These are phyloP conservation scores for Arabidopsis arenosa DNA, from an alignment of 345 rosid species.

Conservation along the genomic window DNA sequence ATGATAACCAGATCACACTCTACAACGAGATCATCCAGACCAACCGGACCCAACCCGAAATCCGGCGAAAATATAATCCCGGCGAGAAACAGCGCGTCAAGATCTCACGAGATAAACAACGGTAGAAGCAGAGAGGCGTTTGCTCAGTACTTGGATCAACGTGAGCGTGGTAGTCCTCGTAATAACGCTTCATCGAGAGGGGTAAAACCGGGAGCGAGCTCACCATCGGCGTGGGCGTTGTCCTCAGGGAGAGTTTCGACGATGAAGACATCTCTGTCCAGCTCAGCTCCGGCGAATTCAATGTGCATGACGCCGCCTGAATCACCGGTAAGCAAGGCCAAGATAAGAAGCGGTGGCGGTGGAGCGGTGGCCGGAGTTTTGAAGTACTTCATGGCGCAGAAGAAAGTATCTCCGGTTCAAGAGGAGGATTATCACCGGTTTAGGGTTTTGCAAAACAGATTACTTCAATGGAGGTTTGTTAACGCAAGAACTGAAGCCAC, in stretches of 20 bases:
- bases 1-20: constrained; percentile 43
- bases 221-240: constrained; percentile 82
- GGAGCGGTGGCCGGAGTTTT: constrained; percentile 63
- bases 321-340: constrained; percentile 34
- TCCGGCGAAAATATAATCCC: constrained; percentile 20
- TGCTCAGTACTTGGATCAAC: constrained; percentile 46
- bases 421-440: constrained; percentile 62
- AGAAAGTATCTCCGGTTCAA: constrained; percentile 58
- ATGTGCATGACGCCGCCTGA: constrained; percentile 43
- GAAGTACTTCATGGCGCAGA: constrained; percentile 67
- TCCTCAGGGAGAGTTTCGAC: constrained; percentile 63
- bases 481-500: constrained; percentile 63
- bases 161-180: constrained; percentile 49
- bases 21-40: constrained; percentile 45
- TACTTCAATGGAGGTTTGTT: constrained; percentile 68
- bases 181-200: constrained; percentile 38
- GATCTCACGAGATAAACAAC: constrained; percentile 27
- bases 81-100: constrained; percentile 46
- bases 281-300: constrained; percentile 33
- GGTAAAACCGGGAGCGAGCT: constrained; percentile 40
- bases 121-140: constrained; percentile 38
- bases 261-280: constrained; percentile 14
- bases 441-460: constrained; percentile 53
- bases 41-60: constrained; percentile 17
- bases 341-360: constrained; percentile 46